phyloP scores from a whole-genome alignment of 305 asterid species.

The Fraxinus nigra region DNA sequence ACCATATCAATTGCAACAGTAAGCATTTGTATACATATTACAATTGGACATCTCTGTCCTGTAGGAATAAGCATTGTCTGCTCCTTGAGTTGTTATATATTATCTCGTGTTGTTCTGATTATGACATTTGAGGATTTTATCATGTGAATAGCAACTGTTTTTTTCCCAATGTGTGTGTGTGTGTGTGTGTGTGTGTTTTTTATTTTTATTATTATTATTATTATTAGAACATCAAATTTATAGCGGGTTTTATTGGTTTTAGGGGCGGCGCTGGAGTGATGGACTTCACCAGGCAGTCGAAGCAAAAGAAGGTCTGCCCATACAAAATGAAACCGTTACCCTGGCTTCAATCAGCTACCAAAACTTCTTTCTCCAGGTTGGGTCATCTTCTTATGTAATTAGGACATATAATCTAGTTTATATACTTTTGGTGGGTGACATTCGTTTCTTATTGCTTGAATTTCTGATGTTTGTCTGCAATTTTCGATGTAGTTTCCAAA shows the following conservation, averaged over 20 bases:
- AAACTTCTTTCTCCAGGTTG: conserved; percentile 98
- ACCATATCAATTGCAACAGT: not conserved
- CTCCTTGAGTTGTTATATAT: not conserved
- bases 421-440: conserved; percentile 10
- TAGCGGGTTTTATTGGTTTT: conserved; percentile 27
- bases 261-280: conserved; percentile 99
- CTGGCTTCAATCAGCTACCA: conserved; percentile 98
- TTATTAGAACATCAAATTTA: conserved; percentile 18
- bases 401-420: conserved; percentile 18
- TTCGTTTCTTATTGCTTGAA: conserved; percentile 19
- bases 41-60: not conserved
- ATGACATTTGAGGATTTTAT: not conserved
- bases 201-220: not conserved
- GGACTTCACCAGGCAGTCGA: conserved; percentile 99
- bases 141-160: not conserved
- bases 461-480: conserved; percentile 31
- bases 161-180: not conserved
- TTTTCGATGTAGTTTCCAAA: conserved; percentile 73
- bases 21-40: not conserved
- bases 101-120: conserved; percentile 5
- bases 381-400: conserved; percentile 26
- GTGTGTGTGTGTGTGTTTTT: not conserved
- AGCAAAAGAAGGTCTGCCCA: conserved; percentile 94
- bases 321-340: conserved; percentile 96
- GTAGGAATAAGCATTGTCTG: conserved; percentile 2